These are phyloP conservation scores for Pyrenophora seminiperda DNA, from an alignment of 2,329 filamentous ascomycete species.

Conservation along the genomic window DNA sequence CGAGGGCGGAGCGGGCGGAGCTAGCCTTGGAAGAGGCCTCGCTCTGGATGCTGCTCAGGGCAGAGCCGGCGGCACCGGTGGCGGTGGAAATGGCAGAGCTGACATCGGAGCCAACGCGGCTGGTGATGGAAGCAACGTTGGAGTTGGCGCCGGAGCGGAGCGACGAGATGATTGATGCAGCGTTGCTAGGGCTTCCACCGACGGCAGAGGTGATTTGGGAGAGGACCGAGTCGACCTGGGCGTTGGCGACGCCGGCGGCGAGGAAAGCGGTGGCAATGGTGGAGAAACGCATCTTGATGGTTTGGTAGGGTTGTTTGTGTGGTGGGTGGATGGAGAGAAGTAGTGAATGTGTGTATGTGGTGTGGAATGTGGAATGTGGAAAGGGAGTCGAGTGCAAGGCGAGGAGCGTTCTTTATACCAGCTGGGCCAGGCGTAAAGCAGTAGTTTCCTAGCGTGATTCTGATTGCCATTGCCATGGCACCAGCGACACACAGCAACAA, in stretches of 20 bases:
- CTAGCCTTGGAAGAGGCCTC: slow-evolving; percentile 8
- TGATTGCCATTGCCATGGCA: slow-evolving; percentile 8
- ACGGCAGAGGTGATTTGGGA: slow-evolving; percentile 23
- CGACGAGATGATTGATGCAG: slow-evolving; percentile 18
- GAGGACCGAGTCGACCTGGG: slow-evolving; percentile 35
- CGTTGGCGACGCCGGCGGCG: slow-evolving; percentile 36
- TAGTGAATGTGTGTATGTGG: slow-evolving; percentile 9
- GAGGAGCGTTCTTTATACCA: slow-evolving; percentile 22
- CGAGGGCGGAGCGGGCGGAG: neutral
- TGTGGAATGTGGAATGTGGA: slow-evolving; percentile 3
- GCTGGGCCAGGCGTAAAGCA: slow-evolving; percentile 12
- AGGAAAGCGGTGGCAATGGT: slow-evolving; percentile 34
- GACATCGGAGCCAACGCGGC: slow-evolving; percentile 13
- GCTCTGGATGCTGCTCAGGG: slow-evolving; percentile 17
- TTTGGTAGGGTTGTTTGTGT: slow-evolving; percentile 6
- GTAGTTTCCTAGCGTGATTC: slow-evolving; percentile 14
- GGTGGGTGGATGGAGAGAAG: slow-evolving; percentile 8
- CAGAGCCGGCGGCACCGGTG: slow-evolving; percentile 16
- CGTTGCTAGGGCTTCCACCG: slow-evolving; percentile 14
- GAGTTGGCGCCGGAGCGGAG: slow-evolving; percentile 16
- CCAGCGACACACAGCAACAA: slow-evolving; percentile 36
- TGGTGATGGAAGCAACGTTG: slow-evolving; percentile 13
- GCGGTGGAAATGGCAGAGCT: slow-evolving; percentile 21
- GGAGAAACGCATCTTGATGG: slow-evolving; percentile 45
- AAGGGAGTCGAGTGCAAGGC: slow-evolving; percentile 15